phyloP scores from a whole-genome alignment of 306 rosid species.

The Prunus persica region DNA sequence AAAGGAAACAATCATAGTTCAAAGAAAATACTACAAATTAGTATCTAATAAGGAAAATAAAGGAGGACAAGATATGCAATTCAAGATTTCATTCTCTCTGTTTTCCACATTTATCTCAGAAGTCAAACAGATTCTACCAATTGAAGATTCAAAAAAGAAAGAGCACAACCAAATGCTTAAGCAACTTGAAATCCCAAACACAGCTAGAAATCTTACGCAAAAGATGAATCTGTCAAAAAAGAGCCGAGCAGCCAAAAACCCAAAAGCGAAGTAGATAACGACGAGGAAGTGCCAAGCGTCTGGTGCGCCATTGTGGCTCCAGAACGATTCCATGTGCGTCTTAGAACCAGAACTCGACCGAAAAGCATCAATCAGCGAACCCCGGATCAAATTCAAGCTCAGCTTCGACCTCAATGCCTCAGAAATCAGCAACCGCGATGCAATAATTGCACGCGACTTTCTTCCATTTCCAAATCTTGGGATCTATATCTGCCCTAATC shows the following conservation, averaged over 20 bases:
- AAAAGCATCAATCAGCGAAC: constrained; percentile 25
- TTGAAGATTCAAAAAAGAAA: not conserved
- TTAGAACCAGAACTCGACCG: constrained; percentile 23
- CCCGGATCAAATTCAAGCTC: constrained; percentile 7
- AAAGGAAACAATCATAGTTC: not conserved
- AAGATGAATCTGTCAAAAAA: constrained; percentile 70
- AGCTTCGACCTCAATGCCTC: not conserved
- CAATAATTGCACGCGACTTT: not conserved
- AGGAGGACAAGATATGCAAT: not conserved
- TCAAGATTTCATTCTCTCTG: not conserved
- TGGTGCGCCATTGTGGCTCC: constrained; percentile 39
- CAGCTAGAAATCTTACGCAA: constrained; percentile 49
- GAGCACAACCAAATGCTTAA: not conserved
- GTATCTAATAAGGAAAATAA: not conserved
- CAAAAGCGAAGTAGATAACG: constrained; percentile 61
- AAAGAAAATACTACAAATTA: not conserved
- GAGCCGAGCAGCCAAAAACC: constrained; percentile 50
- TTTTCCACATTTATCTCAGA: not conserved
- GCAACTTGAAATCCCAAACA: not conserved
- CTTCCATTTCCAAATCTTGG: not conserved
- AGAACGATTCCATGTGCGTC: constrained; percentile 54
- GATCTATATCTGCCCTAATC: constrained; percentile 36
- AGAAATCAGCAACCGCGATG: constrained; percentile 13
- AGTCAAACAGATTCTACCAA: not conserved
- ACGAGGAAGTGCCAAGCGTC: constrained; percentile 48